Evolutionary conservation across 371 early-diverging fungal genomes (phyloP), one percentile per base, ranked within the genome.

Genomic region (Blakeslea trispora): DNA sequence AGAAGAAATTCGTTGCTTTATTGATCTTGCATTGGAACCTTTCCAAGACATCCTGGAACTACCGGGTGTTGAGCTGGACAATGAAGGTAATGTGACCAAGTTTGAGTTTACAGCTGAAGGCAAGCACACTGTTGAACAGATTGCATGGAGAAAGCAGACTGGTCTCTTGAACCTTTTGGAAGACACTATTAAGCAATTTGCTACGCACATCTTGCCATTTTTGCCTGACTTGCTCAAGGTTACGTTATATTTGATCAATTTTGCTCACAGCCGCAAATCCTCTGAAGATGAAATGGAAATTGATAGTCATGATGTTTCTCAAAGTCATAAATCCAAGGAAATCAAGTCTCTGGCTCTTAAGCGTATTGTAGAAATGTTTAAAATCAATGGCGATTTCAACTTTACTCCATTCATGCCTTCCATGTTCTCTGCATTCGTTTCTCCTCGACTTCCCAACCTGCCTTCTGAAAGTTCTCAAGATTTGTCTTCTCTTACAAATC

Each of bases 391-490:
- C 11, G 66, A 68, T 35, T 91, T 91, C 61, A 81, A 92, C 61
- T 96, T 91, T 64, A 50, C 62, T 6, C 84, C 90, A 1, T 95
- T 89, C 61, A 66, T 94, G 9, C 78, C 81, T 5, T 77, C 82
- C 43, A 85, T 97, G 66, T 95, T 86, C 61, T 59, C 71, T 13
- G 66, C 82, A 0, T 85, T 88, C 45, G 77, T 98, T 31, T 67
- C 79, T 15, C 78, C 88, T 15, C 86, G 93, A 21, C 57, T 98
- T n/a, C 69, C 77, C 18, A 81, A 71, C 7, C 68, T 97, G 23
- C 81, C 82, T 17, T 63, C 68, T 8, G 97, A 97, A 59, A 91
- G 90, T 62, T 88, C 94, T 1, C 96, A 96, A 64, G 82, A 87
- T 40, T 80, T 93, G 1, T 88, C 92, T 1, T 81, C 91, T 0